Evolutionary conservation across 768 basidiomycete species (phyloP).

Genomic region (Russula compacta): DNA sequence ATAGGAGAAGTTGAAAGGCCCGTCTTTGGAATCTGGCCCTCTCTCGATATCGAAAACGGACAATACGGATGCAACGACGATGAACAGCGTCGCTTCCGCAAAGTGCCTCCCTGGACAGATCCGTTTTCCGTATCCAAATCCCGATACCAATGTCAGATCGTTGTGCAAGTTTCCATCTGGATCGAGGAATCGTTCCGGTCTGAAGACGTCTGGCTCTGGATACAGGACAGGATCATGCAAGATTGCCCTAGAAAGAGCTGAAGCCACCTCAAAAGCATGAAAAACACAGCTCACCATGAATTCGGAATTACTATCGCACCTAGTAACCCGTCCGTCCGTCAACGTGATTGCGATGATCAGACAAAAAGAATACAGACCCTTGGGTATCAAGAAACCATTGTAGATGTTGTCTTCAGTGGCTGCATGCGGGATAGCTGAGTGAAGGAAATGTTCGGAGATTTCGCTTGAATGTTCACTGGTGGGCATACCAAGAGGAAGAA

Average conservation of each 20-base stretch:
- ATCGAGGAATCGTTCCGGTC: too few relatives aligned
- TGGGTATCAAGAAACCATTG: neutral
- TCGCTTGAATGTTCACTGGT: neutral
- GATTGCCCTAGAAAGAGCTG: neutral
- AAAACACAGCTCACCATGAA: too few relatives aligned
- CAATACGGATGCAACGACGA: too few relatives aligned
- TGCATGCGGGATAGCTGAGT: neutral
- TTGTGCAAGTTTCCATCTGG: constrained; percentile 21
- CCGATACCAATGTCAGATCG: constrained; percentile 21
- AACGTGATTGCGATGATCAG: neutral
- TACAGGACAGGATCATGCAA: too few relatives aligned
- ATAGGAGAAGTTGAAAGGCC: neutral
- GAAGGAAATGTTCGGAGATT: neutral
- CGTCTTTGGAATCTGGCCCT: neutral
- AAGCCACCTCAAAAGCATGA: too few relatives aligned
- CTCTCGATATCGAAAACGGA: too few relatives aligned
- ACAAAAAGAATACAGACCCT: neutral
- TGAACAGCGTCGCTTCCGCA: too few relatives aligned
- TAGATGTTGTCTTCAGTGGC: neutral
- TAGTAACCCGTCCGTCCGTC: neutral
- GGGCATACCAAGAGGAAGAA: neutral
- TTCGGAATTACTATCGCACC: neutral
- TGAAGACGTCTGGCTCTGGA: too few relatives aligned
- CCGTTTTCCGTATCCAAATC: too few relatives aligned
- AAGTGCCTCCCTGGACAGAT: neutral